A percentile compares a stretch with the other conserved stretches of the same genome.
phyloP scores from a whole-genome alignment of 2,329 filamentous ascomycete species.

The Fusarium proliferatum region DNA sequence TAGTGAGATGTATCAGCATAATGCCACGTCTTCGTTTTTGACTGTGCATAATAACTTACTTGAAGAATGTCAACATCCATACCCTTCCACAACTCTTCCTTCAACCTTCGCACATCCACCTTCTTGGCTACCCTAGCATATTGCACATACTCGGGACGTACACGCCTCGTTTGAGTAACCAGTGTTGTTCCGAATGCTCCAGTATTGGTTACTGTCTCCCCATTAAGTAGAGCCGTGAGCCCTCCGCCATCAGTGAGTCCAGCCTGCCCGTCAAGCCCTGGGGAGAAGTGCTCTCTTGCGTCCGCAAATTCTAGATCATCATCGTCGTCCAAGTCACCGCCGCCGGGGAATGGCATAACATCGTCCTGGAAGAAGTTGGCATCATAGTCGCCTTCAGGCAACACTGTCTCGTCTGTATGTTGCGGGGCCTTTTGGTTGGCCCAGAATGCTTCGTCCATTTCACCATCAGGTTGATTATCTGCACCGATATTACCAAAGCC shows the following conservation, averaged over 20 bases:
- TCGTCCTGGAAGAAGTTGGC: constrained; percentile 98
- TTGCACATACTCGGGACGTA: constrained; percentile 76
- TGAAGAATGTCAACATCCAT: constrained; percentile 67
- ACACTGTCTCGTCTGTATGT: constrained; percentile 63
- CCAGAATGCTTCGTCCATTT: constrained; percentile 98
- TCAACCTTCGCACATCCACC: constrained; percentile 74
- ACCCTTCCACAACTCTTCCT: constrained; percentile 77
- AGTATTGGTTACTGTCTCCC: constrained; percentile 60
- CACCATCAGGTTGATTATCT: constrained; percentile 71
- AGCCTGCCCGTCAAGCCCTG: constrained; percentile 64
- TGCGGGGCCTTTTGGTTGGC: constrained; percentile 74
- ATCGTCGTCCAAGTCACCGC: constrained; percentile 67
- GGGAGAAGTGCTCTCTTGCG: constrained; percentile 82
- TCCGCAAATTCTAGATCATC: constrained; percentile 82
- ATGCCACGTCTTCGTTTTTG: not conserved
- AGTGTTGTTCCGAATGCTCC: constrained; percentile 73
- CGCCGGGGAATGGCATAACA: constrained; percentile 74
- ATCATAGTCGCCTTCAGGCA: constrained; percentile 84
- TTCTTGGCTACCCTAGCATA: constrained; percentile 78
- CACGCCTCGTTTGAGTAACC: constrained; percentile 71
- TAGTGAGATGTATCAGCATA: constrained; percentile 15
- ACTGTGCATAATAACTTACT: constrained; percentile 52
- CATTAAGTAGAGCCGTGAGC: constrained; percentile 62
- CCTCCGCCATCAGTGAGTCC: constrained; percentile 61
- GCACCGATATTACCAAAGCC: constrained; percentile 57